phyloP scores from a whole-genome alignment of 2,329 filamentous ascomycete genomes.

The Penicillium aurantiogriseum region DNA sequence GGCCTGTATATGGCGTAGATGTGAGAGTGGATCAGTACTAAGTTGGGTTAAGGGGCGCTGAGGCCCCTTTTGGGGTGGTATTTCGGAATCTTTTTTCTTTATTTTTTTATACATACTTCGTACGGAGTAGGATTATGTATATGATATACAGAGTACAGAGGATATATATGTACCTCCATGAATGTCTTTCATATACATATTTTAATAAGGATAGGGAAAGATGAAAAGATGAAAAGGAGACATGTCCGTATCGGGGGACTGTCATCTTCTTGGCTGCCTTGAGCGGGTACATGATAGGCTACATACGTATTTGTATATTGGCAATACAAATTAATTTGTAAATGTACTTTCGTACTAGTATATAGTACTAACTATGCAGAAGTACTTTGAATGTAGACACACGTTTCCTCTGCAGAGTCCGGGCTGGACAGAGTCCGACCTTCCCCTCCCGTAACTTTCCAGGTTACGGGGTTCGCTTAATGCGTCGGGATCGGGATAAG shows the following conservation, averaged over 20 bases:
- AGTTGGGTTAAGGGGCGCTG: neutral
- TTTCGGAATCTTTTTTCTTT: neutral
- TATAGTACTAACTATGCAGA: neutral
- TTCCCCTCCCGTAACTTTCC: slow-evolving; percentile 25
- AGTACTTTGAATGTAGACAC: neutral
- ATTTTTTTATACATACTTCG: neutral
- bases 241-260: neutral
- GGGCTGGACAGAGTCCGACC: slow-evolving; percentile 9
- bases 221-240: neutral
- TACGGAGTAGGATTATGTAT: neutral
- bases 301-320: neutral
- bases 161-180: neutral
- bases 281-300: neutral
- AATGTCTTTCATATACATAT: neutral
- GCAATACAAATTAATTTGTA: neutral
- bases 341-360: neutral
- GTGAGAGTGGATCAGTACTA: neutral
- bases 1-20: neutral
- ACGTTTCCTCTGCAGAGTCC: neutral
- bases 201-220: neutral
- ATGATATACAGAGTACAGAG: no score
- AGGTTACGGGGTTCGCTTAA: slow-evolving; percentile 20
- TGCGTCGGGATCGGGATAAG: neutral
- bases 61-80: neutral
- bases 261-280: neutral